Conservation (phyloP, 2,329 filamentous ascomycete genomes). For the Ilyonectria mors-panacis region DNA sequence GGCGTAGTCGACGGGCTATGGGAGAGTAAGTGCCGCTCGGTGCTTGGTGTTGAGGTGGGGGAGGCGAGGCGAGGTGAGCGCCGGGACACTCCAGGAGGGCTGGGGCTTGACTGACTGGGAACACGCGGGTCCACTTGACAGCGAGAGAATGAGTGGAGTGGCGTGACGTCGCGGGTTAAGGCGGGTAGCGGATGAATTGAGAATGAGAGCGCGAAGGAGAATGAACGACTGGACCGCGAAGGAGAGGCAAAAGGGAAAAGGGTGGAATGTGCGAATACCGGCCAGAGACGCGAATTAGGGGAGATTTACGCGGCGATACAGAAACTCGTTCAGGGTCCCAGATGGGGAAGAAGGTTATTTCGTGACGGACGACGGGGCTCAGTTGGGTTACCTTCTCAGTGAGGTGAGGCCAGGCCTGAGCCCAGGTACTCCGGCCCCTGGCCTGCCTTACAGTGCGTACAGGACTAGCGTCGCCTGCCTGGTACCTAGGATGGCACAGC, state of each 20-base stretch:
- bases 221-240: conserved; percentile 36
- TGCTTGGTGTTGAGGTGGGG: conserved; percentile 21
- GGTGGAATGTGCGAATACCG: conserved; percentile 14
- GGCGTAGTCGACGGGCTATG: conserved; percentile 3
- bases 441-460: conserved; percentile 26
- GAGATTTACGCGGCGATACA: neutral
- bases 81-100: neutral
- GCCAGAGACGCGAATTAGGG: neutral
- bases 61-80: neutral
- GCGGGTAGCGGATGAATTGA: conserved; percentile 36
- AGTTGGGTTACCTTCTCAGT: conserved; percentile 9
- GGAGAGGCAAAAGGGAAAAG: conserved; percentile 31
- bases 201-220: conserved; percentile 34
- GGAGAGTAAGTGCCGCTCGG: conserved; percentile 18
- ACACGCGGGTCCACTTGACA: conserved; percentile 26
- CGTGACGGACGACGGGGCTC: conserved; percentile 11
- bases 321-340: conserved; percentile 3
- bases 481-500: conserved; percentile 11
- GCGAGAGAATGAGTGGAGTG: conserved; percentile 41
- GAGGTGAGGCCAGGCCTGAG: conserved; percentile 10
- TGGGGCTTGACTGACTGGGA: conserved; percentile 6
- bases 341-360: conserved; percentile 30
- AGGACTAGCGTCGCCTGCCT: conserved; percentile 22
- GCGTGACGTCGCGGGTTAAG: conserved; percentile 36
- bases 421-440: neutral